These are phyloP conservation scores for Phyllosticta citribraziliensis DNA, from an alignment of 2,329 filamentous ascomycete species.

Conservation along the genomic window DNA sequence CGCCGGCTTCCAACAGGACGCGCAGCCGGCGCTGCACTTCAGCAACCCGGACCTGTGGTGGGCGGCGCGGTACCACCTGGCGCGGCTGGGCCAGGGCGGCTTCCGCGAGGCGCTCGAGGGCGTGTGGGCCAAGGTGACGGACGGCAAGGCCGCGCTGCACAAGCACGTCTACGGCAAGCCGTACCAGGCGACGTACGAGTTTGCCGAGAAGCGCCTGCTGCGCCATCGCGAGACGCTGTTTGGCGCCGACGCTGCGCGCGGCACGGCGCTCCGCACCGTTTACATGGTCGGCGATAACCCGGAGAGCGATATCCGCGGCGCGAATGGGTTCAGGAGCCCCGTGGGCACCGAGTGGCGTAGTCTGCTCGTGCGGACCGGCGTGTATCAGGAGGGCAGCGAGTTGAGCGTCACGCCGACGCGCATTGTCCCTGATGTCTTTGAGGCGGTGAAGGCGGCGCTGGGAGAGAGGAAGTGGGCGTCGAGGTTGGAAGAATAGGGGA, in stretches of 20 bases:
- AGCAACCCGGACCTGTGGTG: slow-evolving; percentile 86
- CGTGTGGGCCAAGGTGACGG: slow-evolving; percentile 66
- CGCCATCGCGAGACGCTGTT: slow-evolving; percentile 47
- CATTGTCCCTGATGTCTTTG: slow-evolving; percentile 64
- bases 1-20: slow-evolving; percentile 74
- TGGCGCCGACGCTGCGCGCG: slow-evolving; percentile 10
- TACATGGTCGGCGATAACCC: slow-evolving; percentile 78
- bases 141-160: slow-evolving; percentile 42
- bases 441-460: slow-evolving; percentile 46
- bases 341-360: slow-evolving; percentile 66
- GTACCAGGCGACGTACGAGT: slow-evolving; percentile 64
- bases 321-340: slow-evolving; percentile 62
- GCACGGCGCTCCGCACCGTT: slow-evolving; percentile 50
- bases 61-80: slow-evolving; percentile 75
- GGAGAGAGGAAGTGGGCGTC: background rate
- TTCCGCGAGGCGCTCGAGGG: slow-evolving; percentile 76
- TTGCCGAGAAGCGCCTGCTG: slow-evolving; percentile 65
- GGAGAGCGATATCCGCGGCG: slow-evolving; percentile 81
- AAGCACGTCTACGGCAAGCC: slow-evolving; percentile 78
- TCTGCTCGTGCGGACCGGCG: slow-evolving; percentile 70
- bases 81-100: slow-evolving; percentile 82
- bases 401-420: slow-evolving; percentile 54
- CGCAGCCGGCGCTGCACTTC: slow-evolving; percentile 74
- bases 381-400: slow-evolving; percentile 49
- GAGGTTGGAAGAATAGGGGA: background rate